Base-by-base conservation (phyloP, 371 early-diverging fungal genomes). In the Mucor racemosus region DNA sequence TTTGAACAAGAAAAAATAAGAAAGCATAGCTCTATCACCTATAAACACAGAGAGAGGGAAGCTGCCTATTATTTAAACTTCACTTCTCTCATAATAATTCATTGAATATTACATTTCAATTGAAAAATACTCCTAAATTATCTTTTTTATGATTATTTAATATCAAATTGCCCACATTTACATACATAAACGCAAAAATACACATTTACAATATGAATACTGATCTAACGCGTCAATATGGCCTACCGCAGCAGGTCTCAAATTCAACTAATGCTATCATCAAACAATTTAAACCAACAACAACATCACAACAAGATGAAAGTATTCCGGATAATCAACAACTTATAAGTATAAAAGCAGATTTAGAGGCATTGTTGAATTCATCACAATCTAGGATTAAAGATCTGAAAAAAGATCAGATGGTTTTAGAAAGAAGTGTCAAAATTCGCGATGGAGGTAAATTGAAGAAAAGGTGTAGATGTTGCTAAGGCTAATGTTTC, bases 331-430 rank as follows among this genome's bases (percentile, higher is more conserved):
- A 74, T 44, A 67, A 68, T 17, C 56, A 61, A 15, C 74, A 80
- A 65, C 66, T 80, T 1, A 60, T 72, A n/a, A 57, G 55, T 13
- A 74, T 80, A 15, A 75, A 76, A 58, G 65, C 66, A 34, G 76
- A 80, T 65, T 58, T 80, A 36, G 80, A 80, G 48, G 56, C 60
- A 9, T 59, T 77, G 42, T 42, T 75, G 7, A 58, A 69, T 10
- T 58, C 59, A 34, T 50, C 80, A 9, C 73, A 76, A 55, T 65
- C 39, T 2, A 69, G 80, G 40, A 56, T 59, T 0, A 60, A 64
- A 39, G 60, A 64, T 33, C 57, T 78, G 14, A 70, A 72, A 64
- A 58, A 58, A 58, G 78, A 73, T 33, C 60, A 71, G 9, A 15
- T 26, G 21, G 26, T 31, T 17, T 35, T 68, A 17, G 48, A 64